These are phyloP conservation scores for Cardamine resedifolia DNA, from an alignment of 345 rosid genomes.

Conservation along the genomic window DNA sequence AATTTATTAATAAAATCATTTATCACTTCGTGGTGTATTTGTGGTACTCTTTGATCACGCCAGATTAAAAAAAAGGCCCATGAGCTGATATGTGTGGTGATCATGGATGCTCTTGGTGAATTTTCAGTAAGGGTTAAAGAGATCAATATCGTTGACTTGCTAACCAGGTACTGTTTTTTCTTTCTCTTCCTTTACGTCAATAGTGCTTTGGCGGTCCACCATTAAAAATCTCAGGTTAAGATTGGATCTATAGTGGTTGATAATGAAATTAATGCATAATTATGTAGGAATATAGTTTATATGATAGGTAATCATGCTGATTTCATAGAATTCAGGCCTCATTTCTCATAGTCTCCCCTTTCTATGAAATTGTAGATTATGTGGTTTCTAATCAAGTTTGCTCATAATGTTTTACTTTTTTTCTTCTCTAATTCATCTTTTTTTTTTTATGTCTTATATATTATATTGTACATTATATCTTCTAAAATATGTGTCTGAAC, in stretches of 20 bases:
- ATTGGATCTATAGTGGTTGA: constrained; percentile 8
- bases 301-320: constrained; percentile 74
- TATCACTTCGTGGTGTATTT: constrained; percentile 73
- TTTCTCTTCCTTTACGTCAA: background rate
- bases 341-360: too few species aligned
- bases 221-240: background rate
- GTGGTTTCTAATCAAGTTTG: too few species aligned
- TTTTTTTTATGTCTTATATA: too few species aligned
- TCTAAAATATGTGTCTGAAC: too few species aligned
- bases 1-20: too few species aligned
- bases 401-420: too few species aligned
- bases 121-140: constrained; percentile 79
- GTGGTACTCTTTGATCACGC: constrained; percentile 94
- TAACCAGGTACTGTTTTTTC: constrained; percentile 59
- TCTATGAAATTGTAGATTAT: too few species aligned
- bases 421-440: too few species aligned
- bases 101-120: constrained; percentile 92
- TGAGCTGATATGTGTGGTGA: constrained; percentile 70
- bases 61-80: constrained; percentile 86
- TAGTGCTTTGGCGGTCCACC: background rate
- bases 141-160: constrained; percentile 78
- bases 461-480: too few species aligned
- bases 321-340: too few species aligned
- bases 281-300: constrained; percentile 90
- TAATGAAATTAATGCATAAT: constrained; percentile 22